Percentiles rank a stretch among this genome's conserved stretches.
Evolutionary conservation across 345 rosid species (phyloP).

Genomic region (Brassica nigra): DNA sequence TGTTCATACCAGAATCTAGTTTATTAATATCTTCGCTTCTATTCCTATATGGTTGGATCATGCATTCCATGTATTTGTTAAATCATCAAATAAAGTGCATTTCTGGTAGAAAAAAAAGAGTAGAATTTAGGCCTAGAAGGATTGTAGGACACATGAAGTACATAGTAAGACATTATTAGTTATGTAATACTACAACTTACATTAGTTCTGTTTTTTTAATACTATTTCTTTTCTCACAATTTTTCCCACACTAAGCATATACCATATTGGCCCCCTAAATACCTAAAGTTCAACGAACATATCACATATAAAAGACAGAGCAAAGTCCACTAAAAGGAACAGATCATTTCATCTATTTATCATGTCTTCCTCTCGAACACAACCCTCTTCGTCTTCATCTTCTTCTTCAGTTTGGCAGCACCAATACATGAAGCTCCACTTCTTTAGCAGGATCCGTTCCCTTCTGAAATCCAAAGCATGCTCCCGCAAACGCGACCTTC

Average conservation of each 20-base stretch:
- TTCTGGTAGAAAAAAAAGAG: background rate
- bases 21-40: background rate
- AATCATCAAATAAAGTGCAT: background rate
- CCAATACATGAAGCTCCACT: slow-evolving; percentile 51
- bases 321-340: slow-evolving; percentile 33
- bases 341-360: slow-evolving; percentile 17
- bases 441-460: slow-evolving; percentile 62
- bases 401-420: slow-evolving; percentile 47
- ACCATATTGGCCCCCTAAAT: slow-evolving; percentile 19
- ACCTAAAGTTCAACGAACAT: slow-evolving; percentile 25
- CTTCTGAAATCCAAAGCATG: slow-evolving; percentile 57
- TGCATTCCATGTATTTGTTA: background rate
- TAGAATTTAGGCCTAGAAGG: background rate
- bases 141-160: background rate
- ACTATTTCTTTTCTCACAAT: background rate
- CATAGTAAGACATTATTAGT: background rate
- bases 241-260: slow-evolving; percentile 23
- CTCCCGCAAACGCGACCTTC: slow-evolving; percentile 37
- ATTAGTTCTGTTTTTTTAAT: background rate
- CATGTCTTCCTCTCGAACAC: slow-evolving; percentile 44
- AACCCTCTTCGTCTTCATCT: slow-evolving; percentile 42
- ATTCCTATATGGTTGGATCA: background rate
- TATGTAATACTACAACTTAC: background rate
- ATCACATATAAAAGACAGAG: slow-evolving; percentile 20
- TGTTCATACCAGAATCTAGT: background rate